Evolutionary conservation across 805 yeast genomes (phyloP), one percentile per base, ranked within the genome.

Genomic region (Ogataea degrootiae): DNA sequence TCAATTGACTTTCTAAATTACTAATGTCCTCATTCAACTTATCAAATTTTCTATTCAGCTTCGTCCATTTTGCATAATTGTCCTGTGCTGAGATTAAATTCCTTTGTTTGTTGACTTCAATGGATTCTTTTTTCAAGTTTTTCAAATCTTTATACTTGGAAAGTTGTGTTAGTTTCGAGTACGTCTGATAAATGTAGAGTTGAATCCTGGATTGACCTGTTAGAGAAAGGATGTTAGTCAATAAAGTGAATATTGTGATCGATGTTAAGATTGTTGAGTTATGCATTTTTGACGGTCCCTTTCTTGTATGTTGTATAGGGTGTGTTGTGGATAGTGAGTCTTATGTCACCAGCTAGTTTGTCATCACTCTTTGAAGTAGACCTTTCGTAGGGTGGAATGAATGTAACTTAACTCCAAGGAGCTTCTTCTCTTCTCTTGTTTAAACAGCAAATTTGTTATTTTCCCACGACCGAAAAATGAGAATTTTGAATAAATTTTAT

Each of bases 1-100:
- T 58, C 14, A 84, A 59, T 11, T 64, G 57, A 38, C 66, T 61
- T 44, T 72, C 75, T 41, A 78, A 54, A 8, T 56, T 48, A 16
- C 72, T 75, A 39, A 85, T 68, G 50, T 85, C 80, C 15, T 66
- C 71, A 39, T 74, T 72, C 43, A 87, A 59, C 49, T 76, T 74
- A 54, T 84, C 90, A 48, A 75, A 69, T 56, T 75, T 77, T 42
- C 99, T 77, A 59, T 89, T 91, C 52, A 91, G 73, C 63, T 89
- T 89, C 1, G 97, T 95, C 98, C 98, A 94, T 59, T 79, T 83
- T 29, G 97, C 97, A 65, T 92, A 94, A 59, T 94, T 83, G 63
- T 94, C 97, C 65, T 92, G 97, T 1, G 97, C 92, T 46, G 88
- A 79, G 9, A 90, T 77, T 2, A 73, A 52, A 31, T 79, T 71